Evolutionary conservation across 257 asterid genomes (phyloP).

Genomic region (Nicotiana paniculata): DNA sequence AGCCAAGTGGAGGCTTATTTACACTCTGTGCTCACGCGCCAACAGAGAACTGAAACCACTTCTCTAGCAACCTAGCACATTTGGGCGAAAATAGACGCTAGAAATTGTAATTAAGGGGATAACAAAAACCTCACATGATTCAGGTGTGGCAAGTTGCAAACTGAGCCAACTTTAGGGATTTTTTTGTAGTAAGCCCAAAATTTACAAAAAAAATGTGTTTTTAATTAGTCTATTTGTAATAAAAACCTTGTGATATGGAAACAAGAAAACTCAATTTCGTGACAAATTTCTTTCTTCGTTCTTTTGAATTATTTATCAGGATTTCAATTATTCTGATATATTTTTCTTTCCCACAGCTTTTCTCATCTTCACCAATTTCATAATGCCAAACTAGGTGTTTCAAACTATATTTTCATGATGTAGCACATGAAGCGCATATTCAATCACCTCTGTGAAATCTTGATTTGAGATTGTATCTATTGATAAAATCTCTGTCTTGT

Average conservation of each 20-base stretch:
- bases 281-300: background rate
- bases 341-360: background rate
- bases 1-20: background rate
- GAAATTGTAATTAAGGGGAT: background rate
- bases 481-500: constrained; percentile 80
- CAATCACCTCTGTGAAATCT: constrained; percentile 89
- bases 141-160: background rate
- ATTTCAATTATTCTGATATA: background rate
- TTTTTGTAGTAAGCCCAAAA: background rate
- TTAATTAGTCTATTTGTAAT: background rate
- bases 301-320: background rate
- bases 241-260: background rate
- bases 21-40: background rate
- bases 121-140: background rate
- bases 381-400: background rate
- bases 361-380: background rate
- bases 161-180: background rate
- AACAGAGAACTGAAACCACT: background rate
- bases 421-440: background rate
- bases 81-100: background rate
- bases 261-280: background rate
- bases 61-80: background rate
- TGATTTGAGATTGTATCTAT: constrained; percentile 95
- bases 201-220: background rate
- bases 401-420: background rate